Evolutionary conservation across 495 filamentous ascomycete species (phyloP).

Genomic region (Talaromyces proteolyticus): DNA sequence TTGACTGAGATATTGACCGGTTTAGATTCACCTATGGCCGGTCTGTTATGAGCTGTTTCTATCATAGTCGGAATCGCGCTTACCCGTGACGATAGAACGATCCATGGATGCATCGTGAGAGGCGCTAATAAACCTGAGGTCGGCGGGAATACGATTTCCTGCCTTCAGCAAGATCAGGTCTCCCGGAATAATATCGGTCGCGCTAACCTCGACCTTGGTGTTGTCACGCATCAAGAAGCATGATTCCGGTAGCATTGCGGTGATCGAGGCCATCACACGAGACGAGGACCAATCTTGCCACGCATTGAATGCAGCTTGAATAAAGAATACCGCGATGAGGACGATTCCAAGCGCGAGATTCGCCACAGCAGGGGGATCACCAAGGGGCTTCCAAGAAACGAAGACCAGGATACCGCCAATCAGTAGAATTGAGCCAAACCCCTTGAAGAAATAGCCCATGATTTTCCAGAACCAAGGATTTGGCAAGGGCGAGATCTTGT

Average conservation of each 20-base stretch:
- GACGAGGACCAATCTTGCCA: slow-evolving; percentile 64
- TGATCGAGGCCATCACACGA: slow-evolving; percentile 60
- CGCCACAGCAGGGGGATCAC: slow-evolving; percentile 56
- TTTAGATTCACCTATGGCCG: slow-evolving; percentile 47
- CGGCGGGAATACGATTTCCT: slow-evolving; percentile 68
- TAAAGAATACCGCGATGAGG: slow-evolving; percentile 57
- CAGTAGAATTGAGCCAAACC: slow-evolving; percentile 67
- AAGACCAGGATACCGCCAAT: slow-evolving; percentile 64
- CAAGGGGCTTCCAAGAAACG: slow-evolving; percentile 68
- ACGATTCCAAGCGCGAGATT: slow-evolving; percentile 68
- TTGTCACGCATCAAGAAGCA: slow-evolving; percentile 56
- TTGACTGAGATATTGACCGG: slow-evolving; percentile 56
- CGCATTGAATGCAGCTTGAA: slow-evolving; percentile 65
- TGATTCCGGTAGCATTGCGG: slow-evolving; percentile 60
- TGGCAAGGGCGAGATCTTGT: slow-evolving; percentile 52
- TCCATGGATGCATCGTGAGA: slow-evolving; percentile 67
- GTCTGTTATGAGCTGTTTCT: not conserved
- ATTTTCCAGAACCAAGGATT: slow-evolving; percentile 51
- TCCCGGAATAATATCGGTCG: slow-evolving; percentile 59
- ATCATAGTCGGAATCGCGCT: not conserved
- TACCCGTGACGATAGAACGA: slow-evolving; percentile 63
- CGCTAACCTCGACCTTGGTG: slow-evolving; percentile 37
- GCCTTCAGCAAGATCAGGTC: slow-evolving; percentile 60
- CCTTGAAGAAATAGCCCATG: slow-evolving; percentile 65
- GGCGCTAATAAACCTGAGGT: slow-evolving; percentile 59